Conservation (phyloP, 179 eudicot species). For the Silene noctiflora region DNA sequence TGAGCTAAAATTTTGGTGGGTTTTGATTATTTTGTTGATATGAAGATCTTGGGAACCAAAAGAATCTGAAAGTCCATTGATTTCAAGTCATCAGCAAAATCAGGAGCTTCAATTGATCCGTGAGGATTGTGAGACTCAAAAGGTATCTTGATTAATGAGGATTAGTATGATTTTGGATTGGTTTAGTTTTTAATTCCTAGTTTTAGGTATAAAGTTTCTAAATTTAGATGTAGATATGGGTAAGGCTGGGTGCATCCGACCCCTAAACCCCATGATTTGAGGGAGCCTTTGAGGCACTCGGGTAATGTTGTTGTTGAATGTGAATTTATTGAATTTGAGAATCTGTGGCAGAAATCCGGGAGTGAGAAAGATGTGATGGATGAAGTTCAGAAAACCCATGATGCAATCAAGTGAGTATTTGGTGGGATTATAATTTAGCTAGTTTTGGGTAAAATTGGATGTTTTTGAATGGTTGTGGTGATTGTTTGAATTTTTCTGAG, state of each 20-base stretch:
- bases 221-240: neutral
- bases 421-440: neutral
- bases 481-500: constrained; percentile 19
- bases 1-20: constrained; percentile 13
- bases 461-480: constrained; percentile 9
- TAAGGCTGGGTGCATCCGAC: too few relatives aligned
- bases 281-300: too few relatives aligned
- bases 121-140: constrained; percentile 32
- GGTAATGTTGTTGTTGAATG: neutral
- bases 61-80: constrained; percentile 55
- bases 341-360: constrained; percentile 33
- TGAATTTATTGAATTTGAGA: constrained; percentile 8
- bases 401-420: constrained; percentile 73
- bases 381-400: constrained; percentile 73
- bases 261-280: too few relatives aligned
- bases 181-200: neutral
- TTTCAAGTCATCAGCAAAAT: constrained; percentile 50
- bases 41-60: constrained; percentile 59
- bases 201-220: too few relatives aligned
- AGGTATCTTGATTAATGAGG: constrained; percentile 9
- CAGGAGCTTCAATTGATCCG: constrained; percentile 64
- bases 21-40: constrained; percentile 1
- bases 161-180: neutral
- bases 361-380: constrained; percentile 66
- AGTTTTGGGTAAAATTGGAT: neutral